A percentile compares a stretch with the other conserved stretches of the same genome.
phyloP scores from a whole-genome alignment of 306 rosid genomes.

The Cucurbita pepo region DNA sequence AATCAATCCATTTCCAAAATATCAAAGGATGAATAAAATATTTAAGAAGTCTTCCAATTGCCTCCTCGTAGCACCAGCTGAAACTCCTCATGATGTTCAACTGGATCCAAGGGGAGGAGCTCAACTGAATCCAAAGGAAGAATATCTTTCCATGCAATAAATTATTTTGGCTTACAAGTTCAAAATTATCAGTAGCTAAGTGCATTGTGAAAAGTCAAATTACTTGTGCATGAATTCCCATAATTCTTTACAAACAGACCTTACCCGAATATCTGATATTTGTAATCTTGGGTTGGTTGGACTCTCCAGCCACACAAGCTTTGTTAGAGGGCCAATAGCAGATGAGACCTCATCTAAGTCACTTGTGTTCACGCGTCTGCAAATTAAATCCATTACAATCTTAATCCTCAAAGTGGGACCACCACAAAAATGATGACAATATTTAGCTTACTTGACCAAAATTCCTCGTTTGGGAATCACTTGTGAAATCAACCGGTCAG shows the following conservation, averaged over 20 bases:
- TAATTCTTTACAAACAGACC: conserved; percentile 15
- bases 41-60: neutral
- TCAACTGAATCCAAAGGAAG: neutral
- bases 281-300: conserved; percentile 81
- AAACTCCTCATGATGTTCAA: neutral
- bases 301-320: conserved; percentile 95
- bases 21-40: neutral
- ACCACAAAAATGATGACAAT: conserved; percentile 10
- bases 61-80: neutral
- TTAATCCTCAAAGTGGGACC: conserved; percentile 2
- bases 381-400: conserved; percentile 13
- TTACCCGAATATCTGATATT: conserved; percentile 72
- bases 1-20: neutral
- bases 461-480: conserved; percentile 64
- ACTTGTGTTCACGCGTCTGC: conserved; percentile 70
- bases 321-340: conserved; percentile 62
- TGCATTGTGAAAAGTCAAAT: neutral
- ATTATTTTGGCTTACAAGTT: neutral
- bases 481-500: conserved; percentile 68
- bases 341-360: conserved; percentile 72
- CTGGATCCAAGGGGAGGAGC: neutral
- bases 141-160: neutral
- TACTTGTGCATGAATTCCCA: neutral
- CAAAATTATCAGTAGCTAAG: neutral
- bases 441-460: conserved; percentile 63